Conservation (phyloP, 1,284 basidiomycete species). For the Pyrrhoderma noxium region DNA sequence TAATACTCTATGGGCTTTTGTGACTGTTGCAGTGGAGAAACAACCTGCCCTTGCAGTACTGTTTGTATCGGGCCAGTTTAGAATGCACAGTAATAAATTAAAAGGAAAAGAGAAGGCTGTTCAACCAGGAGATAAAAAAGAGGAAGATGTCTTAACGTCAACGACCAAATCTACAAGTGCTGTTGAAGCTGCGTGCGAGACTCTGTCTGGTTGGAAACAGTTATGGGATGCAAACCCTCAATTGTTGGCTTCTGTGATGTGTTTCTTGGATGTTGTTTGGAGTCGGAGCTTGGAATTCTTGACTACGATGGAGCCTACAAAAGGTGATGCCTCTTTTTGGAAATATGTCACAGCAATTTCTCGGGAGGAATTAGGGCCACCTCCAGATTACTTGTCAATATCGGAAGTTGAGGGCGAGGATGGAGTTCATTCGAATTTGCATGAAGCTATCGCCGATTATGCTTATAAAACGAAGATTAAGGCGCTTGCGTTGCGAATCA, state of each 20-base stretch:
- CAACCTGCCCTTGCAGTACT: slow-evolving; percentile 84
- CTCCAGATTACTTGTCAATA: slow-evolving; percentile 54
- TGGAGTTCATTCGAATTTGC: slow-evolving; percentile 47
- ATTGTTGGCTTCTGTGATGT: slow-evolving; percentile 67
- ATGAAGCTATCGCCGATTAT: slow-evolving; percentile 55
- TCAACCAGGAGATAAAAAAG: slow-evolving; percentile 21
- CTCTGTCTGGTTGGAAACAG: slow-evolving; percentile 61
- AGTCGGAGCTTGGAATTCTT: slow-evolving; percentile 76
- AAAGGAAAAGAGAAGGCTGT: slow-evolving; percentile 32
- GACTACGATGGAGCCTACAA: slow-evolving; percentile 46
- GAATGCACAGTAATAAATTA: slow-evolving; percentile 34
- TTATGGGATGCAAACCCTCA: slow-evolving; percentile 72
- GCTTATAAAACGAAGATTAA: slow-evolving; percentile 70
- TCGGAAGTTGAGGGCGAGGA: slow-evolving; percentile 42
- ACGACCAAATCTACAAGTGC: slow-evolving; percentile 40
- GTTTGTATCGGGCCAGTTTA: slow-evolving; percentile 69
- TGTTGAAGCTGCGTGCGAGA: slow-evolving; percentile 57
- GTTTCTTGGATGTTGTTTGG: slow-evolving; percentile 80
- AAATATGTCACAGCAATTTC: slow-evolving; percentile 52
- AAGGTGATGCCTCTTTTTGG: slow-evolving; percentile 58
- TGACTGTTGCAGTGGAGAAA: slow-evolving; percentile 74
- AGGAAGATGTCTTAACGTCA: slow-evolving; percentile 22
- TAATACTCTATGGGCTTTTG: slow-evolving; percentile 76
- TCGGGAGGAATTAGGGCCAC: slow-evolving; percentile 56
- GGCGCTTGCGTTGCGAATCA: slow-evolving; percentile 66